A percentile compares a stretch with the other conserved stretches of the same genome.
These are phyloP conservation scores for Globisporangium abappressorium DNA, from an alignment of 352 stramenopile species.

Conservation along the genomic window DNA sequence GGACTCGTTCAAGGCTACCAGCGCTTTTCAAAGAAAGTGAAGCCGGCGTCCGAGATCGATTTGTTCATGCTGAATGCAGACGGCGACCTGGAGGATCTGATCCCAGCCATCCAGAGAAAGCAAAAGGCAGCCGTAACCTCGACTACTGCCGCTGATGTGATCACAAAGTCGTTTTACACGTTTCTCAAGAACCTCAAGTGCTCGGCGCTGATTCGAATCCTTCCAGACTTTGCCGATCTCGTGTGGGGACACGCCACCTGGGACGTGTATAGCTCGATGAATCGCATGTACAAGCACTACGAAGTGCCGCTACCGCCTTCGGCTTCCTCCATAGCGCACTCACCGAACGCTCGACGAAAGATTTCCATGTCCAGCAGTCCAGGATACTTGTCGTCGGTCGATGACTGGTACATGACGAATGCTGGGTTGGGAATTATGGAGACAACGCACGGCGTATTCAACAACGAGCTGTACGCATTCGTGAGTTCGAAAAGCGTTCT, in stretches of 20 bases:
- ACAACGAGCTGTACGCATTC: constrained; percentile 47
- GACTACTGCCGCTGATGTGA: not conserved
- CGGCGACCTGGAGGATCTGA: constrained; percentile 52
- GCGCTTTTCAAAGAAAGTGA: constrained; percentile 16
- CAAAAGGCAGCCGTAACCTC: not conserved
- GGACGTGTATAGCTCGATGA: constrained; percentile 70
- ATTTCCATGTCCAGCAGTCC: constrained; percentile 79
- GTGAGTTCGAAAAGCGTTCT: constrained; percentile 50
- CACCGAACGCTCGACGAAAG: constrained; percentile 18
- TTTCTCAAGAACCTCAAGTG: constrained; percentile 66
- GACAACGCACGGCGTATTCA: constrained; percentile 68
- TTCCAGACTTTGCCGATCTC: constrained; percentile 53
- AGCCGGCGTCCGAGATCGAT: constrained; percentile 31
- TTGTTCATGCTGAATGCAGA: constrained; percentile 56
- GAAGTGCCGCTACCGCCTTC: constrained; percentile 45
- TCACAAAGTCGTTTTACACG: constrained; percentile 33
- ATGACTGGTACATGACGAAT: constrained; percentile 79
- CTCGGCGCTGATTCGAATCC: constrained; percentile 68
- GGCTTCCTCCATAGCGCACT: not conserved
- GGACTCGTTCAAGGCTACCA: constrained; percentile 47
- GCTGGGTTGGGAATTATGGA: constrained; percentile 56
- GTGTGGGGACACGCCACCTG: constrained; percentile 72
- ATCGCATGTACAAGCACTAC: constrained; percentile 81
- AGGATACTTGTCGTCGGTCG: constrained; percentile 69
- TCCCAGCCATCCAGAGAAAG: constrained; percentile 29